Percentiles rank a stretch among this genome's conserved stretches.
phyloP scores from a whole-genome alignment of 768 basidiomycete genomes.

The Leccinum variicolor region DNA sequence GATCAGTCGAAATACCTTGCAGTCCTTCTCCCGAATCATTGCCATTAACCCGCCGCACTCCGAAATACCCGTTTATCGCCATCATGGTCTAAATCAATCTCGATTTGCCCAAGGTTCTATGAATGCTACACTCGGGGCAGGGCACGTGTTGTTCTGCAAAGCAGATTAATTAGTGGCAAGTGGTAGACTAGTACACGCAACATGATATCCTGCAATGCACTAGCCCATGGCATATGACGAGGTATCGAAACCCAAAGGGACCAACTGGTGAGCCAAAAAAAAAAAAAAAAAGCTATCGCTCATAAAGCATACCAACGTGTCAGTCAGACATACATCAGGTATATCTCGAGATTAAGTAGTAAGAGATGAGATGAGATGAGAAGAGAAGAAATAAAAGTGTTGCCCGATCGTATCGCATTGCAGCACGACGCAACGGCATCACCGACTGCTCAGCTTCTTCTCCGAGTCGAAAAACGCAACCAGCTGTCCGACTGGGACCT shows the following conservation, averaged over 20 bases:
- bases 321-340: neutral
- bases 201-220: constrained; percentile 1
- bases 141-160: neutral
- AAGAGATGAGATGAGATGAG: neutral
- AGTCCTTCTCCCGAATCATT: neutral
- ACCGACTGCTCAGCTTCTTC: constrained; percentile 5
- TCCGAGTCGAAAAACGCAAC: constrained; percentile 78
- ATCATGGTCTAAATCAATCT: neutral
- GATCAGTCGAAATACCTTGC: neutral
- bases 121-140: neutral
- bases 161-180: neutral
- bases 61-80: neutral
- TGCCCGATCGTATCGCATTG: neutral
- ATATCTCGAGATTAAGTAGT: neutral
- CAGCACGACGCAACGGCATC: neutral
- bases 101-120: neutral
- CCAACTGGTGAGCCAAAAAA: neutral
- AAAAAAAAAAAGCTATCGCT: neutral
- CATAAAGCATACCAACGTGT: neutral
- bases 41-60: neutral
- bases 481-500: constrained; percentile 72
- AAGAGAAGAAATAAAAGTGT: neutral
- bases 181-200: constrained; percentile 1
- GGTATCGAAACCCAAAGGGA: neutral
- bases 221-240: neutral